Percentiles rank a stretch among this genome's conserved stretches.
phyloP scores from a whole-genome alignment of 2,329 filamentous ascomycete species.

The Xylariaceae sp. region DNA sequence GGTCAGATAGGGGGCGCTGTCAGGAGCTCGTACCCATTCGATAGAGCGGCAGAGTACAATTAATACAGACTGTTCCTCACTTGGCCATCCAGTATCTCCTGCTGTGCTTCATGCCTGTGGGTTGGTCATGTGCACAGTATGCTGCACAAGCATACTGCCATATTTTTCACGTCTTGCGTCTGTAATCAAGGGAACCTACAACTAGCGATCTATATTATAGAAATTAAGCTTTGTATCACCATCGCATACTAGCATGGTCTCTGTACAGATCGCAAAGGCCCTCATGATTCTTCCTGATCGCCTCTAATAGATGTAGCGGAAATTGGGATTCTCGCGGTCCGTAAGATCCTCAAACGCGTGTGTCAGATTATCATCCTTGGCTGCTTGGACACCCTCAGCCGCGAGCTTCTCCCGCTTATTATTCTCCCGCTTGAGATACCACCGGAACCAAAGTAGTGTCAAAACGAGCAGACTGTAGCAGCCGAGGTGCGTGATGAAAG shows the following conservation, averaged over 20 bases:
- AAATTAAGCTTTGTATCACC: too few relatives aligned
- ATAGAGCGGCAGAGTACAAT: neutral
- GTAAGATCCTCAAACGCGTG: slow-evolving; percentile 35
- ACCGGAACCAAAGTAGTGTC: slow-evolving; percentile 54
- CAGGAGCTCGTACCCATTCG: neutral
- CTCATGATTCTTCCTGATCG: too few relatives aligned
- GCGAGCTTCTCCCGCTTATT: slow-evolving; percentile 31
- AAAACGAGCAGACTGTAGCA: slow-evolving; percentile 61
- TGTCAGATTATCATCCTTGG: slow-evolving; percentile 23
- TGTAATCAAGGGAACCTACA: too few relatives aligned
- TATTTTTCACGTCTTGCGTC: too few relatives aligned
- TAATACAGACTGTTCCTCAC: neutral
- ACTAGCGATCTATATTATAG: too few relatives aligned
- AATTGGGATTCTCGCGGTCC: slow-evolving; percentile 33
- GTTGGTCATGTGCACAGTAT: too few relatives aligned
- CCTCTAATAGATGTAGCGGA: slow-evolving; percentile 31
- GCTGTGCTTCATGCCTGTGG: too few relatives aligned
- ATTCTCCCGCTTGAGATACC: slow-evolving; percentile 56
- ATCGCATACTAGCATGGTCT: too few relatives aligned
- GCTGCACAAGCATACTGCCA: too few relatives aligned
- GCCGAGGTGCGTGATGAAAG: slow-evolving; percentile 65
- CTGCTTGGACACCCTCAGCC: slow-evolving; percentile 26
- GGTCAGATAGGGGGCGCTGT: slow-evolving; percentile 7
- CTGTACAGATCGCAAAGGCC: too few relatives aligned
- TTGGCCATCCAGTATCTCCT: too few relatives aligned